These are phyloP conservation scores for Coemansia sp. DNA, from an alignment of 192 early-diverging fungal species.

Conservation along the genomic window DNA sequence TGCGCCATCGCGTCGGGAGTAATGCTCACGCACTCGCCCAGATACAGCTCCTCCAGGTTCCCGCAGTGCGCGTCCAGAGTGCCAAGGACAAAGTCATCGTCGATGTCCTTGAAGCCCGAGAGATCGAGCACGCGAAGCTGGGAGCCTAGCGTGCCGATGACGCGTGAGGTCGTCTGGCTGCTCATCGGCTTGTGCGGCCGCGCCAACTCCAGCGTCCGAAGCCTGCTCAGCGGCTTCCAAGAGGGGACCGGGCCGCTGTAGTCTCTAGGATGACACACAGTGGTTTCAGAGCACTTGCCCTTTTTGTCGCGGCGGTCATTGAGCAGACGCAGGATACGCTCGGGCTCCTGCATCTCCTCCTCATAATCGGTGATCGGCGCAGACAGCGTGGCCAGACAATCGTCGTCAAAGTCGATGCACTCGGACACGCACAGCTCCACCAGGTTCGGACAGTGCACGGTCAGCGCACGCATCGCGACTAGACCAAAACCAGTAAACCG, in stretches of 20 bases:
- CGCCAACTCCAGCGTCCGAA: conserved; percentile 24
- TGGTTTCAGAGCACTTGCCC: conserved; percentile 4
- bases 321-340: conserved; percentile 20
- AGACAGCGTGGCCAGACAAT: conserved; percentile 46
- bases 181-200: conserved; percentile 31
- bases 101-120: conserved; percentile 38
- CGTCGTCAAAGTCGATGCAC: conserved; percentile 59
- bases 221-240: conserved; percentile 28
- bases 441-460: conserved; percentile 59
- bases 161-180: conserved; percentile 24
- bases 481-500: conserved; percentile 59
- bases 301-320: conserved; percentile 2
- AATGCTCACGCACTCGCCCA: conserved; percentile 33
- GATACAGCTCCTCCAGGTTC: conserved; percentile 28
- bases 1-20: conserved; percentile 22
- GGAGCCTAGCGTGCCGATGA: conserved; percentile 25
- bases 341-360: conserved; percentile 31
- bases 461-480: conserved; percentile 54
- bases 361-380: conserved; percentile 35
- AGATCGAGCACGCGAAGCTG: conserved; percentile 35
- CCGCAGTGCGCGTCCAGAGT: conserved; percentile 16
- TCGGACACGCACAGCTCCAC: conserved; percentile 59
- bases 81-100: conserved; percentile 24
- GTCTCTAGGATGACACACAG: neutral
- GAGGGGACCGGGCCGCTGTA: conserved; percentile 5